phyloP scores from a whole-genome alignment of 2,329 filamentous ascomycete species.

The Raffaelea ambrosiae region DNA sequence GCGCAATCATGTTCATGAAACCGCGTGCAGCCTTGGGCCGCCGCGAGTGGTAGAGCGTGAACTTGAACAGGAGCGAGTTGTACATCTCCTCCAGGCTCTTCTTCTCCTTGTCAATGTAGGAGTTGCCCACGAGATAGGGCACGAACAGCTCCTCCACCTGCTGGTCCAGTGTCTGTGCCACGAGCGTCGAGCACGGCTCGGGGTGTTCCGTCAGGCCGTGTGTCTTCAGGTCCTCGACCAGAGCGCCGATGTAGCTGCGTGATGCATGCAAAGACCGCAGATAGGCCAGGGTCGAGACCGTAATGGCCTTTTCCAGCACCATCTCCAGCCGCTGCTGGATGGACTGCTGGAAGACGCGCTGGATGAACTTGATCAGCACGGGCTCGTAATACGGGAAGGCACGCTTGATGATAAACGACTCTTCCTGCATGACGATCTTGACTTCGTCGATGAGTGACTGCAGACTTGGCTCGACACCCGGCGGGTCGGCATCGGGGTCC shows the following conservation, averaged over 20 bases:
- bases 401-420: conserved; percentile 92
- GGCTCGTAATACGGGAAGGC: conserved; percentile 96
- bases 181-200: conserved; percentile 80
- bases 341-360: conserved; percentile 94
- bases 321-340: conserved; percentile 94
- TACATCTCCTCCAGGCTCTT: conserved; percentile 71
- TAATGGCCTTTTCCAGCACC: conserved; percentile 89
- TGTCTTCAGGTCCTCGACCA: conserved; percentile 88
- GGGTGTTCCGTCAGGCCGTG: conserved; percentile 95
- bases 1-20: conserved; percentile 86
- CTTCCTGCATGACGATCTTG: conserved; percentile 90
- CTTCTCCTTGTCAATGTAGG: conserved; percentile 62
- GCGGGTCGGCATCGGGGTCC: conserved; percentile 87
- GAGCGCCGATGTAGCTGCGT: conserved; percentile 72
- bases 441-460: conserved; percentile 93
- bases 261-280: conserved; percentile 85
- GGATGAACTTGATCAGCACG: conserved; percentile 85
- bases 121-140: conserved; percentile 59
- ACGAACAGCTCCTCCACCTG: conserved; percentile 72
- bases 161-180: conserved; percentile 64
- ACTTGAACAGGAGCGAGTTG: conserved; percentile 90
- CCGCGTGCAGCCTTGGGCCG: conserved; percentile 83
- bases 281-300: conserved; percentile 86
- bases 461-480: conserved; percentile 82
- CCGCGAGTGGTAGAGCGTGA: conserved; percentile 85